These are phyloP conservation scores for Saitozyma podzolica DNA, from an alignment of 768 basidiomycete genomes.

Conservation along the genomic window DNA sequence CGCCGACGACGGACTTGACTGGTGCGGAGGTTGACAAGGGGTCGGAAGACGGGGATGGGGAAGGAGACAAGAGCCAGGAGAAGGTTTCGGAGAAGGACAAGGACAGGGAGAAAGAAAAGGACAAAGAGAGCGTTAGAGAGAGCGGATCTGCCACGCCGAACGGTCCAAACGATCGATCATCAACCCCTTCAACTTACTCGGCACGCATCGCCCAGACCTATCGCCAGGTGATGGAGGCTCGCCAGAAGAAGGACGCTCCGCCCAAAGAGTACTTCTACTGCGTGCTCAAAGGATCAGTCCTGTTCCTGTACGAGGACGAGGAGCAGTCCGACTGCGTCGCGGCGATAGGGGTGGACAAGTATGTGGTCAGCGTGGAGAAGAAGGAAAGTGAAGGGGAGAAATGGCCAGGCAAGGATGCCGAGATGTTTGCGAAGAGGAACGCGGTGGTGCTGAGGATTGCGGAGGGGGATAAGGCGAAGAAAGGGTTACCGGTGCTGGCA, in stretches of 20 bases:
- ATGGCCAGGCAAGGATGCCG: slow-evolving; percentile 58
- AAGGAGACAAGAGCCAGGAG: background rate
- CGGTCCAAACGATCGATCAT: background rate
- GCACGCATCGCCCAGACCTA: slow-evolving; percentile 36
- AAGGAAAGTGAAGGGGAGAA: slow-evolving; percentile 60
- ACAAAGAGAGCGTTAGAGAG: background rate
- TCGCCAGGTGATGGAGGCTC: slow-evolving; percentile 30
- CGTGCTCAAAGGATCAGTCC: slow-evolving; percentile 82
- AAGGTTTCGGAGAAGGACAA: background rate
- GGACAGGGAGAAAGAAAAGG: background rate
- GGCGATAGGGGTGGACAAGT: slow-evolving; percentile 78
- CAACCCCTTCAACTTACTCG: slow-evolving; percentile 24
- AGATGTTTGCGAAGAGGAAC: slow-evolving; percentile 86
- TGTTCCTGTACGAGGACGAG: slow-evolving; percentile 94
- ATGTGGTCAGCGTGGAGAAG: slow-evolving; percentile 69
- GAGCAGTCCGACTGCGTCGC: slow-evolving; percentile 84
- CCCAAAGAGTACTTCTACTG: slow-evolving; percentile 93
- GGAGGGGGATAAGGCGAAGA: slow-evolving; percentile 18
- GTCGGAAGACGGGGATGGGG: slow-evolving; percentile 19
- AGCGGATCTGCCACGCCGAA: background rate
- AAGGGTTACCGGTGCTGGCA: slow-evolving; percentile 28
- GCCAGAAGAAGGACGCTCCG: slow-evolving; percentile 49
- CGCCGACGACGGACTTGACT: slow-evolving; percentile 9
- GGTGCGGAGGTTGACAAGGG: slow-evolving; percentile 15
- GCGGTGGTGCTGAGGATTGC: slow-evolving; percentile 60